Evolutionary conservation across 2,329 filamentous ascomycete genomes (phyloP).

Genomic region (Sporothrix sp.): DNA sequence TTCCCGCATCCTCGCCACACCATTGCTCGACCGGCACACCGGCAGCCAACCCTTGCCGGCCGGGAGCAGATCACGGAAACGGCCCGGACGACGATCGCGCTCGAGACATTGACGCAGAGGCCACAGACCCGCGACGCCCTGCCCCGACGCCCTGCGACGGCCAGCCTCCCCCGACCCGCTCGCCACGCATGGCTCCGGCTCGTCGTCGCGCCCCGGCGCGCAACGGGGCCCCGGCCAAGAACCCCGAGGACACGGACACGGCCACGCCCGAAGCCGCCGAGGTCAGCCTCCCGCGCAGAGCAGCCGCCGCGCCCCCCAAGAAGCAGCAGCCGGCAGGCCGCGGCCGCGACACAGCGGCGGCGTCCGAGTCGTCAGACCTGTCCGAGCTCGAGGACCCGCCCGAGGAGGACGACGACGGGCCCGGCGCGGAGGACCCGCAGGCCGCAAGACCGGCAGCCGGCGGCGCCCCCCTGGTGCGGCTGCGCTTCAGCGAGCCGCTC

Average conservation of each 20-base stretch:
- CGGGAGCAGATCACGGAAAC: no score
- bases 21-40: no score
- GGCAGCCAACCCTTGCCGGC: no score
- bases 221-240: slow-evolving; percentile 12
- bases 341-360: slow-evolving; percentile 1
- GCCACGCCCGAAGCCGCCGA: not conserved
- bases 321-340: slow-evolving; percentile 1
- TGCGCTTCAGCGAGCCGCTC: slow-evolving; percentile 76
- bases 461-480: slow-evolving; percentile 31
- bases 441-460: not conserved
- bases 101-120: no score
- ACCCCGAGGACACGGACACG: slow-evolving; percentile 1
- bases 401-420: slow-evolving; percentile 5
- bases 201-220: slow-evolving; percentile 18
- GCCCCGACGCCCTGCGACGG: not conserved
- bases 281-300: slow-evolving; percentile 11
- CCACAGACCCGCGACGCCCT: no score
- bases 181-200: slow-evolving; percentile 17
- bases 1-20: no score
- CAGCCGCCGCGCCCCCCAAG: slow-evolving; percentile 8
- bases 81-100: no score
- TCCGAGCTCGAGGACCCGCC: slow-evolving; percentile 10
- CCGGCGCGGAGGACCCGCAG: not conserved
- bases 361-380: slow-evolving; percentile 2
- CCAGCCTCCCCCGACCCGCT: not conserved